Evolutionary conservation across 2,329 filamentous ascomycete genomes (phyloP), one percentile per base, ranked within the genome.

Genomic region (Phoma herbarum): DNA sequence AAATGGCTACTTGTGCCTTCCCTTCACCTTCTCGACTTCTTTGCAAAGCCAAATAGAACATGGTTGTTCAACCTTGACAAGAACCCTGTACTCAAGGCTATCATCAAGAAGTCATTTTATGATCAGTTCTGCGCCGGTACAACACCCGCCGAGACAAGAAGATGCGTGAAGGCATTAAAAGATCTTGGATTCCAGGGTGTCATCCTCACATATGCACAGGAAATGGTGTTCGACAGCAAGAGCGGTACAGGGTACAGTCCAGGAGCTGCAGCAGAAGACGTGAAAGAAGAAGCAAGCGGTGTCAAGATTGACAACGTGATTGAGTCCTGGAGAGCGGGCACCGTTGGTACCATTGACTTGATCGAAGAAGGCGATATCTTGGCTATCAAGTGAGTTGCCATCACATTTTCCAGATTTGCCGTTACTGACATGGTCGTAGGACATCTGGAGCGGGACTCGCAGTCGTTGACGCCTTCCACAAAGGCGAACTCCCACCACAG

Each of bases 61-160:
- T 73, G 72, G 33, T 51, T 83, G 4, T 82, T 75, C 54, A 71
- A 90, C 72, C 87, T 92, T 4, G 91, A 96, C 70, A 82, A 80
- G 48, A 96, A 96, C 71, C 86, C 86, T 0, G 43, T 94, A 1
- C 82, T 96, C n/a, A 86, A 88, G 42, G 85, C 81, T 52, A 73
- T 92, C 41, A 80, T 97, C 52, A 92, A 92, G 73, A 85, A 88
- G 72, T 95, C 91, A 0, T 91, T 97, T 67, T 97, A 97, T 77
- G 87, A 88, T 39, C 93, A 97, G 70, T 97, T 96, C 75, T 97
- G 93, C 75, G 92, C 92, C 0, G 93, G 93, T 39, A 90, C 92
- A 75, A 90, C 86, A 43, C 81, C 84, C 1, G 65, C 74, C 3
- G 90, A 96, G 76, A 90, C 96, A 4, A 81, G 81, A 48, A 78